A percentile compares a stretch with the other conserved stretches of the same genome.
Conservation (phyloP, 225 moss, liverwort and hornwort genomes). For the Bryoerythrophyllum caledonicum region DNA sequence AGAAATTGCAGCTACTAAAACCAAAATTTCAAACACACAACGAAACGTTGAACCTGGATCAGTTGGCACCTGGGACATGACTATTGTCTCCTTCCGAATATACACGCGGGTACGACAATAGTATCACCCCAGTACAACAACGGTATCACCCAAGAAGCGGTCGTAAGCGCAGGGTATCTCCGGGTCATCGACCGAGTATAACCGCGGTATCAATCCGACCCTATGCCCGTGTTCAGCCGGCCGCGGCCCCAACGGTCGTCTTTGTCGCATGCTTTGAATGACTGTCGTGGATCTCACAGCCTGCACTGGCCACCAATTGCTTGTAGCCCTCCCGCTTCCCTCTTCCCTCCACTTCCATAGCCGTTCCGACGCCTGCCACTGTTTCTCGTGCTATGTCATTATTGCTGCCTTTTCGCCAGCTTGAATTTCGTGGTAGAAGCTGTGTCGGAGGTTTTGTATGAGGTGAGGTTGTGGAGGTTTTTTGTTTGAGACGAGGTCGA, state of each 20-base stretch:
- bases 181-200: no score
- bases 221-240: slow-evolving; percentile 33
- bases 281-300: neutral
- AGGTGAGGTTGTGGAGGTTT: neutral
- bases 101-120: no score
- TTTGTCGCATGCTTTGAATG: slow-evolving; percentile 2
- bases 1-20: neutral
- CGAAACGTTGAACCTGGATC: neutral
- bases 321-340: no score
- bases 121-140: no score
- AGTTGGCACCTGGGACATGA: no score
- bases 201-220: no score
- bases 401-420: no score
- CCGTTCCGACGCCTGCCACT: neutral
- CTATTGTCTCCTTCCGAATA: no score
- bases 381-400: neutral
- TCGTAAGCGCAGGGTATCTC: no score
- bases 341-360: neutral
- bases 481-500: neutral
- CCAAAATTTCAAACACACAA: neutral
- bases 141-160: no score
- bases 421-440: no score
- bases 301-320: slow-evolving; percentile 2
- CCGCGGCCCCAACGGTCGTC: slow-evolving; percentile 37
- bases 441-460: neutral